Evolutionary conservation across 805 yeast species (phyloP).

Genomic region (Ogataea corticis): DNA sequence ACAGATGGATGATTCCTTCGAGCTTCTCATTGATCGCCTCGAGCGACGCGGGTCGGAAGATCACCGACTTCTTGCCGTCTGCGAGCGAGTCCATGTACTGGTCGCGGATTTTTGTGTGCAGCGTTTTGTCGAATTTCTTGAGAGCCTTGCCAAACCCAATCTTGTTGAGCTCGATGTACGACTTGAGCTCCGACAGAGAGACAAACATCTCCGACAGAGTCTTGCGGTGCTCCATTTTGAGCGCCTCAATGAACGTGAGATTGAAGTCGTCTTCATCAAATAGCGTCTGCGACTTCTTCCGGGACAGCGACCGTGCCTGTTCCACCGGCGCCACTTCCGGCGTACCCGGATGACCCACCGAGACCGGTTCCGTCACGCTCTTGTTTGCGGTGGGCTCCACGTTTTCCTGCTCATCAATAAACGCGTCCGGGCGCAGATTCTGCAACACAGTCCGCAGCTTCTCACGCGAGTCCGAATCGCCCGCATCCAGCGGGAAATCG

Average conservation of each 20-base stretch:
- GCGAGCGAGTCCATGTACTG: conserved; percentile 54
- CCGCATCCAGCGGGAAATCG: conserved; percentile 27
- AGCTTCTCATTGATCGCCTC: conserved; percentile 52
- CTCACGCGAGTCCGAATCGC: conserved; percentile 18
- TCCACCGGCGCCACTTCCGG: conserved; percentile 15
- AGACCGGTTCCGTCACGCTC: conserved; percentile 6
- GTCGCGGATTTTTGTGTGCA: conserved; percentile 59
- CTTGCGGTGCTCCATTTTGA: conserved; percentile 64
- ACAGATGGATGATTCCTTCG: conserved; percentile 41
- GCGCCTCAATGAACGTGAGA: conserved; percentile 46
- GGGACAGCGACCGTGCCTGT: conserved; percentile 18
- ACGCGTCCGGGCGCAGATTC: conserved; percentile 12
- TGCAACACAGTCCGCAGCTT: conserved; percentile 18
- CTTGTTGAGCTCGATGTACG: conserved; percentile 78
- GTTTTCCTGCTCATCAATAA: conserved; percentile 11
- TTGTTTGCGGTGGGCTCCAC: neutral
- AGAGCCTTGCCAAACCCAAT: conserved; percentile 89
- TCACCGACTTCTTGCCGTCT: conserved; percentile 41
- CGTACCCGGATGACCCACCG: conserved; percentile 7
- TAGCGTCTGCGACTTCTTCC: conserved; percentile 32
- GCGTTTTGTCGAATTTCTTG: conserved; percentile 87
- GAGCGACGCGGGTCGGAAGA: conserved; percentile 54
- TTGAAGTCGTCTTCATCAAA: conserved; percentile 40
- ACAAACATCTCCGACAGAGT: conserved; percentile 69
- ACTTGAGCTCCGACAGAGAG: conserved; percentile 74